Evolutionary conservation across 495 filamentous ascomycete species (phyloP), one percentile per base, ranked within the genome.

Genomic region (Penicillium canariense): DNA sequence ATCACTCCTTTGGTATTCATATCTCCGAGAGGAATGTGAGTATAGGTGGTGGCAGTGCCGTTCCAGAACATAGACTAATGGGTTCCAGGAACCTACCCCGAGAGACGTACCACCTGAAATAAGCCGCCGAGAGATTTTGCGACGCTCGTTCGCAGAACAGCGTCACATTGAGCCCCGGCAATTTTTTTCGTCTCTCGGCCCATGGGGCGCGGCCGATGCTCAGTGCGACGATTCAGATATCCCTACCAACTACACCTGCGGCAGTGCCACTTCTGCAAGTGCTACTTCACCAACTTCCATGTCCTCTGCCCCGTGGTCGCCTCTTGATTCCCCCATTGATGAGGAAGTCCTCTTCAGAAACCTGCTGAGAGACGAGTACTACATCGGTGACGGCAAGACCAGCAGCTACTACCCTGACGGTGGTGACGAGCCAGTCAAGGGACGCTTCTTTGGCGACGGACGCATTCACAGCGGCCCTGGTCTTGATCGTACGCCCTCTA

Each of bases 371-470:
- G 61, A 74, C 23, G 72, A 71, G 42, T 74, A 67, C 44, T 73
- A 65, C 45, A 50, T 61, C 30, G 63, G 63, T 4, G 72, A 72
- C 22, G 69, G 68, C 44, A 75, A 75, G 43, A 52, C 55, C 2
- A 58, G 47, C 34, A 59, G 53, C 38, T 48, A 56, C 14, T 59
- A 56, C 28, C 69, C 68, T 4, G 67, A 68, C 32, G 32, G 56
- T 36, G 70, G 62, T 9, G 53, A 67, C 25, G 60, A 63, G 25
- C 53, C 65, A 1, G 54, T 62, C 1, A 74, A 72, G 47, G 46
- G 48, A 10, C 32, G 39, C 12, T 9, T 45, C 23, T 15, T 45
- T 25, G 58, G 60, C 9, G 62, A 68, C 22, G 62, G 58, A 15
- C 59, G 57, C 17, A 36, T 65, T 20, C 57, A 64, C 30, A 66